phyloP scores from a whole-genome alignment of 305 asterid genomes.

The Fraxinus nigra region DNA sequence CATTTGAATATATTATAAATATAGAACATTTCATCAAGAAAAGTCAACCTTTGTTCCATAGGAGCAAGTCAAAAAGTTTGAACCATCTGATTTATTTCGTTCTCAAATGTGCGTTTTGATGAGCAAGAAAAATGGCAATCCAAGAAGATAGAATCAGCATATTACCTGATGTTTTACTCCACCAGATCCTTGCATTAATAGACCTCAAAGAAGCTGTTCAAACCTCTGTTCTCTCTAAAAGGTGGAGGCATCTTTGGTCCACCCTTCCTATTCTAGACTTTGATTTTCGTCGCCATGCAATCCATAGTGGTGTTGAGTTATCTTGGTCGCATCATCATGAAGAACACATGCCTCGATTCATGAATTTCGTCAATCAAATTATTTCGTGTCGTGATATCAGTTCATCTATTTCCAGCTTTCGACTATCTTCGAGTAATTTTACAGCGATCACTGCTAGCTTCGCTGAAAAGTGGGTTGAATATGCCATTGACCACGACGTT shows the following conservation, averaged over 20 bases:
- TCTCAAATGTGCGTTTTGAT: too few species aligned
- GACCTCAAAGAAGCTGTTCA: slow-evolving; percentile 23
- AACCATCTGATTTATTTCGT: too few species aligned
- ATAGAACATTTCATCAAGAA: too few species aligned
- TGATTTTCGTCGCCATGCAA: slow-evolving; percentile 3
- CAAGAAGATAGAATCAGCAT: slow-evolving; percentile 12
- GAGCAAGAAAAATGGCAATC: background rate
- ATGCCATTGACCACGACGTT: slow-evolving; percentile 24
- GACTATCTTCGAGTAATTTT: background rate
- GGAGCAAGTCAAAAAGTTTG: too few species aligned
- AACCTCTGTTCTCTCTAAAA: slow-evolving; percentile 23
- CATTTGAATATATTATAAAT: too few species aligned
- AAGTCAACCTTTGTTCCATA: too few species aligned
- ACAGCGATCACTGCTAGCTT: background rate
- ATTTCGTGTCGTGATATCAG: slow-evolving; percentile 15
- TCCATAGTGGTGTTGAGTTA: background rate
- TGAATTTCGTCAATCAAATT: slow-evolving; percentile 4
- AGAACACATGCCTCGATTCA: slow-evolving; percentile 15
- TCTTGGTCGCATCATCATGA: background rate
- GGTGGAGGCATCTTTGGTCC: slow-evolving; percentile 23
- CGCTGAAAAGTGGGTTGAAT: slow-evolving; percentile 7
- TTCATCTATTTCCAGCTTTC: slow-evolving; percentile 2
- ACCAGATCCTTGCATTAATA: slow-evolving; percentile 16
- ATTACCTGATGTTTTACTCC: slow-evolving; percentile 23
- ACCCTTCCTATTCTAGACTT: slow-evolving; percentile 24